A percentile compares a stretch with the other conserved stretches of the same genome.
Conservation (phyloP, 2,329 filamentous ascomycete species). For the Madurella fahalii region DNA sequence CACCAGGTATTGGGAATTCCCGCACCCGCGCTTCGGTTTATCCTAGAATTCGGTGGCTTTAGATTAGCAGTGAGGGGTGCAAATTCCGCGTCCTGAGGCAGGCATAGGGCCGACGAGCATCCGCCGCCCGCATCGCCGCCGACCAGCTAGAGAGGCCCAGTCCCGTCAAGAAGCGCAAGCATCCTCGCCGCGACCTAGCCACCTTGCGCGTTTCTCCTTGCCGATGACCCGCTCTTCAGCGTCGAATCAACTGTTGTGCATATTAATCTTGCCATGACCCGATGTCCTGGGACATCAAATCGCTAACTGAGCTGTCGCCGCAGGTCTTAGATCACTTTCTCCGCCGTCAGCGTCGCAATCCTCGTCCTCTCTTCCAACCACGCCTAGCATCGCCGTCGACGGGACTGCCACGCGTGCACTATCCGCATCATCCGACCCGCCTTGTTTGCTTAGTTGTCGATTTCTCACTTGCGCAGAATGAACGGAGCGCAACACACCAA, state of each 20-base stretch:
- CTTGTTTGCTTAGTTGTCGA: conserved; percentile 13
- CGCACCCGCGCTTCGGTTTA: background rate
- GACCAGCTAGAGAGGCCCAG: conserved; percentile 6
- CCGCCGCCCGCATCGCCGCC: conserved; percentile 13
- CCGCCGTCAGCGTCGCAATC: conserved; percentile 3
- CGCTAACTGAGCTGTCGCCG: conserved; percentile 13
- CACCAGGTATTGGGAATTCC: background rate
- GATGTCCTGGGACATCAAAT: conserved; percentile 17
- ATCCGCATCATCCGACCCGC: conserved; percentile 2
- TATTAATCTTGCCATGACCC: conserved; percentile 16
- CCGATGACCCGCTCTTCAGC: conserved; percentile 10
- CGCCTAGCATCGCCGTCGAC: conserved; percentile 8
- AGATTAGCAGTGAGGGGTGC: background rate
- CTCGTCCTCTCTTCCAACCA: conserved; percentile 7
- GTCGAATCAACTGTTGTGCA: conserved; percentile 18
- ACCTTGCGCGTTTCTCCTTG: conserved; percentile 8
- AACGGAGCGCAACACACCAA: conserved; percentile 27
- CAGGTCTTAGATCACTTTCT: conserved; percentile 13
- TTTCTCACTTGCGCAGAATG: conserved; percentile 19
- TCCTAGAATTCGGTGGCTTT: background rate
- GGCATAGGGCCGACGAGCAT: background rate
- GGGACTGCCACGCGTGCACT: conserved; percentile 11
- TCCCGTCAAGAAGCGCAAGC: conserved; percentile 18
- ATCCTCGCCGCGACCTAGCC: conserved; percentile 16
- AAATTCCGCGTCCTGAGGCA: conserved; percentile 3